These are phyloP conservation scores for Penicillium antarcticum DNA, from an alignment of 495 filamentous ascomycete genomes.

Conservation along the genomic window DNA sequence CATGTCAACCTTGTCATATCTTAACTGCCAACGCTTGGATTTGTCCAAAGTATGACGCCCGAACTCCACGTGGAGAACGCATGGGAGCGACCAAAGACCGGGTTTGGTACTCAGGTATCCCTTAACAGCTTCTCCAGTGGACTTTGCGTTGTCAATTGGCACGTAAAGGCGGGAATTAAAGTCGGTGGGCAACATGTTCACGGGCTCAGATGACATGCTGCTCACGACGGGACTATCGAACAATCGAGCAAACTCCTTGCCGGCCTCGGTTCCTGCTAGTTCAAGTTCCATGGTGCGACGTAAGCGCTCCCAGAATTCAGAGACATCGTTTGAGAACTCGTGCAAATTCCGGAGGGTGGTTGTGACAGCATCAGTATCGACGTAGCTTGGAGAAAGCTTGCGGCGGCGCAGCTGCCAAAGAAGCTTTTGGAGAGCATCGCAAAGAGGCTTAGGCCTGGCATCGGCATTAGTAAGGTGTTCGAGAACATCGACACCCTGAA, in stretches of 20 bases:
- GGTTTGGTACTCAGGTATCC: slow-evolving; percentile 32
- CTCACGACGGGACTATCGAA: slow-evolving; percentile 39
- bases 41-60: slow-evolving; percentile 55
- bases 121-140: slow-evolving; percentile 29
- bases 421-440: slow-evolving; percentile 45
- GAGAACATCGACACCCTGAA: slow-evolving; percentile 48
- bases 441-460: slow-evolving; percentile 49
- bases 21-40: slow-evolving; percentile 52
- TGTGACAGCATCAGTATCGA: slow-evolving; percentile 43
- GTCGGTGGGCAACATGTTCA: slow-evolving; percentile 35
- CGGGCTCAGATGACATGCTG: neutral
- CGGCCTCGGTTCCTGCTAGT: slow-evolving; percentile 41
- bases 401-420: slow-evolving; percentile 40
- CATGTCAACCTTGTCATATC: slow-evolving; percentile 53
- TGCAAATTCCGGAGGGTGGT: slow-evolving; percentile 41
- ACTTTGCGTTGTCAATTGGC: slow-evolving; percentile 33
- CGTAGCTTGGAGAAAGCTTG: slow-evolving; percentile 34
- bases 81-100: slow-evolving; percentile 40
- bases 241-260: slow-evolving; percentile 35
- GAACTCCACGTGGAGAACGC: slow-evolving; percentile 57
- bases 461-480: slow-evolving; percentile 48
- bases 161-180: slow-evolving; percentile 41
- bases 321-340: slow-evolving; percentile 44
- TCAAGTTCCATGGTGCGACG: slow-evolving; percentile 52
- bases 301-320: slow-evolving; percentile 54